phyloP scores from a whole-genome alignment of 176 grass and related monocot species.

The Ananas comosus region DNA sequence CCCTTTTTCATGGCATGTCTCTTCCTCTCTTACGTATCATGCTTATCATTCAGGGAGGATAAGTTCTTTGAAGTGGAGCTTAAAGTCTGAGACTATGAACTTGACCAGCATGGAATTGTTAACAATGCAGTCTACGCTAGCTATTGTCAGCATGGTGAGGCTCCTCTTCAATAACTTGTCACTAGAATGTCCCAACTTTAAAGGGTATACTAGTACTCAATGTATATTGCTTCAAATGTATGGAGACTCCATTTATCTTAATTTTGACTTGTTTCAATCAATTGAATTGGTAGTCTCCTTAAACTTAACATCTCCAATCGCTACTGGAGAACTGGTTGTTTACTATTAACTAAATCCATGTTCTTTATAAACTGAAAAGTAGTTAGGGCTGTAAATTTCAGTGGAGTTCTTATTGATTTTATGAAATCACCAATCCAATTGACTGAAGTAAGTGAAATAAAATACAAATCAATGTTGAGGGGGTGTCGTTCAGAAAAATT shows the following conservation, averaged over 20 bases:
- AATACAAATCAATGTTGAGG: too few species aligned
- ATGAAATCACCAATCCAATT: too few species aligned
- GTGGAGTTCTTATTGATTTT: too few species aligned
- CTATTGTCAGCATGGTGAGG: conserved; percentile 88
- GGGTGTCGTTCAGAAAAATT: too few species aligned
- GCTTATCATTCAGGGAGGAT: conserved; percentile 24
- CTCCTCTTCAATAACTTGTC: background rate
- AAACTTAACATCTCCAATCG: too few species aligned
- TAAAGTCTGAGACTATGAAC: conserved; percentile 81
- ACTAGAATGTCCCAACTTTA: background rate
- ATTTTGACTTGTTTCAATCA: too few species aligned
- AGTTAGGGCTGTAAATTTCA: too few species aligned
- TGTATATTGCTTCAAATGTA: conserved; percentile 1
- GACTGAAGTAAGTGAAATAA: background rate
- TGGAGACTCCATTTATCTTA: background rate
- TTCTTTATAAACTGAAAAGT: too few species aligned
- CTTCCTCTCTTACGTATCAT: background rate
- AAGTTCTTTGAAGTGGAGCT: conserved; percentile 62
- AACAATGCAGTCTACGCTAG: conserved; percentile 87
- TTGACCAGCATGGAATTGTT: conserved; percentile 81
- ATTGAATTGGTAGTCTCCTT: too few species aligned
- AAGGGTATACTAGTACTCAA: background rate
- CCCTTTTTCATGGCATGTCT: too few species aligned
- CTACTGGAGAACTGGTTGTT: too few species aligned
- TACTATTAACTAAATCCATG: too few species aligned